These are phyloP conservation scores for Mortierella sp. DNA, from an alignment of 371 early-diverging fungal genomes.

Conservation along the genomic window DNA sequence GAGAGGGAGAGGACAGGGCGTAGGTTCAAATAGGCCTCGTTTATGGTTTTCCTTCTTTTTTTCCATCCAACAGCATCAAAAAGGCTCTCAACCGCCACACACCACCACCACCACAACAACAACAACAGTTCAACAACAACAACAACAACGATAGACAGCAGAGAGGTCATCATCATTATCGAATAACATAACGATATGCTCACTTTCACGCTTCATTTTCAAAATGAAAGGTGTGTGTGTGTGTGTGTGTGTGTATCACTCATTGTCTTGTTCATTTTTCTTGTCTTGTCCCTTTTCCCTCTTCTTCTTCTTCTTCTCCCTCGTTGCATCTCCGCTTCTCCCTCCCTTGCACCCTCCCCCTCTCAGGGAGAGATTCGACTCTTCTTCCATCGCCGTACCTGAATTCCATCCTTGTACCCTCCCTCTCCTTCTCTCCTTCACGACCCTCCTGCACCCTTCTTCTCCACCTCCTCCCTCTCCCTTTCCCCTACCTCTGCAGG, in stretches of 20 bases:
- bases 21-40: not conserved
- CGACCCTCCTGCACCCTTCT: not conserved
- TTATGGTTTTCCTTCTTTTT: not conserved
- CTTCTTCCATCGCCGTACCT: not conserved
- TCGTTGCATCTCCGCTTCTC: slow-evolving; percentile 8
- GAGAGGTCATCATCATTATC: not conserved
- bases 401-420: not conserved
- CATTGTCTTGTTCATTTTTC: not conserved
- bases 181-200: not conserved
- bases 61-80: not conserved
- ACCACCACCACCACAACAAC: not conserved
- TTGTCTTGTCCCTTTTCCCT: not conserved
- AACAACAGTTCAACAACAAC: not conserved
- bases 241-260: not conserved
- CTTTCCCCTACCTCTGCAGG: too few species aligned
- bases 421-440: not conserved
- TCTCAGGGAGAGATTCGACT: not conserved
- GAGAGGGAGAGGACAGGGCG: not conserved
- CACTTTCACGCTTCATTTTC: too few species aligned
- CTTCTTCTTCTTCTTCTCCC: not conserved
- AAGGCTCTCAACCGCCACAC: slow-evolving; percentile 14
- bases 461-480: too few species aligned
- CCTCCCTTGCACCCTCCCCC: not conserved
- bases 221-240: not conserved
- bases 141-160: not conserved